A percentile compares a stretch with the other conserved stretches of the same genome.
Evolutionary conservation across 2,329 filamentous ascomycete species (phyloP).

Genomic region (Aureobasidium sp.): DNA sequence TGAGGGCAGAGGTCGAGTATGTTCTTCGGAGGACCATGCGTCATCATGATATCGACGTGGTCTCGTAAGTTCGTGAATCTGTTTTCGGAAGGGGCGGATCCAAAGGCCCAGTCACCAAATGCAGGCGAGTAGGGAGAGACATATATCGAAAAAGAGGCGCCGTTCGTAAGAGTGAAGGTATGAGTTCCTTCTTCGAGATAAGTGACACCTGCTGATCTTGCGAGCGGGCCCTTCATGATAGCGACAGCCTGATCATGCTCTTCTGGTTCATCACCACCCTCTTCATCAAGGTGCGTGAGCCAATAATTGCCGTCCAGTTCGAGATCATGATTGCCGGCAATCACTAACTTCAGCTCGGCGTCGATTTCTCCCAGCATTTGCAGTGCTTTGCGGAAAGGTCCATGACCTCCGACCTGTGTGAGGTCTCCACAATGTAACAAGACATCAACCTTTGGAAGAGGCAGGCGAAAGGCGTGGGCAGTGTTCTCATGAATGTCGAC

Average conservation of each 20-base stretch:
- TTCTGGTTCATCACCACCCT: neutral
- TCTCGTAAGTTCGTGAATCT: neutral
- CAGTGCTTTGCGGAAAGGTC: conserved; percentile 25
- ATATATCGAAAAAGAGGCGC: conserved; percentile 43
- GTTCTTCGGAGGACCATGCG: conserved; percentile 49
- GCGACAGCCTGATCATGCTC: neutral
- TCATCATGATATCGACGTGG: conserved; percentile 49
- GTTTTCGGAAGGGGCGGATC: neutral
- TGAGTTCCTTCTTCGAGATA: conserved; percentile 44
- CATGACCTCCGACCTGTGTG: conserved; percentile 24
- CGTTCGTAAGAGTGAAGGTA: conserved; percentile 39
- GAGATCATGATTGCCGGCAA: conserved; percentile 31
- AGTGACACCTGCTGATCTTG: neutral
- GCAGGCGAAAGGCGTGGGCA: conserved; percentile 18
- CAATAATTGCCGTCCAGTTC: conserved; percentile 19
- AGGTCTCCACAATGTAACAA: conserved; percentile 34
- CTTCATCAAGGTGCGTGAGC: neutral
- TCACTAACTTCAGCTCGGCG: conserved; percentile 30
- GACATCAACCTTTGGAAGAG: conserved; percentile 23
- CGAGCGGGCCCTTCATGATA: conserved; percentile 14
- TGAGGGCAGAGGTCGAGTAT: conserved; percentile 38
- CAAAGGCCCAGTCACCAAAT: conserved; percentile 6
- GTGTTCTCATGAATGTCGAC: neutral
- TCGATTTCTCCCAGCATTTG: conserved; percentile 21
- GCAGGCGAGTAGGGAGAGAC: conserved; percentile 47